A percentile compares a stretch with the other conserved stretches of the same genome.
These are phyloP conservation scores for Scortechinia acanthostroma DNA, from an alignment of 2,329 filamentous ascomycete species.

Conservation along the genomic window DNA sequence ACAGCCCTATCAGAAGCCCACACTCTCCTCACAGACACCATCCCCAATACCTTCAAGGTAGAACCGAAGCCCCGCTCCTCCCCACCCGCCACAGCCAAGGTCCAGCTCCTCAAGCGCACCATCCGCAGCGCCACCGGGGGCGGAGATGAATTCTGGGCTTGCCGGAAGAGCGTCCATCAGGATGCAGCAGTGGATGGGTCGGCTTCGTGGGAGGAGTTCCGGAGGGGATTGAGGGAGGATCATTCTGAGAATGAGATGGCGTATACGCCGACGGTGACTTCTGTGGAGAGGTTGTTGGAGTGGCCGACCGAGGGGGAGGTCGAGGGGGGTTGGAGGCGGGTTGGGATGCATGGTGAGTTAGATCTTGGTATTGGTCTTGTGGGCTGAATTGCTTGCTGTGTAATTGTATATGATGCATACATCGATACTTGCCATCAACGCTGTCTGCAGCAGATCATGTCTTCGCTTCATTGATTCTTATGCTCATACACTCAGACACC, in stretches of 20 bases:
- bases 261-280: slow-evolving; percentile 25
- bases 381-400: no score
- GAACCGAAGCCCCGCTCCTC: slow-evolving; percentile 16
- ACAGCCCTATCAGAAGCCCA: no score
- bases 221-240: slow-evolving; percentile 20
- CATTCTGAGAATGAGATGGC: slow-evolving; percentile 28
- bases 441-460: no score
- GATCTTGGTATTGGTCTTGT: no score
- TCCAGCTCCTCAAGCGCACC: slow-evolving; percentile 12
- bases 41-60: slow-evolving; percentile 14
- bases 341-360: no score
- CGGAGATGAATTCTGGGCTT: slow-evolving; percentile 27
- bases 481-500: no score
- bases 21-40: no score
- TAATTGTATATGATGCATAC: no score
- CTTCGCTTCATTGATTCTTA: not conserved
- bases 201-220: slow-evolving; percentile 26
- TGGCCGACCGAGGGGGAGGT: slow-evolving; percentile 6
- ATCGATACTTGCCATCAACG: no score
- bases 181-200: slow-evolving; percentile 16
- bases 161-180: slow-evolving; percentile 24
- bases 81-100: slow-evolving; percentile 15
- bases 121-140: slow-evolving; percentile 1
- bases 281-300: slow-evolving; percentile 15
- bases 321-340: no score